A percentile compares a stretch with the other conserved stretches of the same genome.
phyloP scores from a whole-genome alignment of 129 eudicot genomes.

The Arctium lappa region DNA sequence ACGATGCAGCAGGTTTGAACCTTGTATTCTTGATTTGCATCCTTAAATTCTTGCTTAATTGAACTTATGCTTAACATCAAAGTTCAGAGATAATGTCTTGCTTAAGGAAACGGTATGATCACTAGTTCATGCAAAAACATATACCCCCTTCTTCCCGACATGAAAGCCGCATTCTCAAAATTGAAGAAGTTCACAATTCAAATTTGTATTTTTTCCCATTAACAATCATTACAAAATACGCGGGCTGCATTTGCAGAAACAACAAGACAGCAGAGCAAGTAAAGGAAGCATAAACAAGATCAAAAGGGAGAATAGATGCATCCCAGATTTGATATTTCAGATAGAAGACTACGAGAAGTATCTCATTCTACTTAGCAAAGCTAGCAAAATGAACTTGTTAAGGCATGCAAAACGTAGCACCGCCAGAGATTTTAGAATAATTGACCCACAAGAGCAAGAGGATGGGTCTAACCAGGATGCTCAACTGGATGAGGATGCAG shows the following conservation, averaged over 20 bases:
- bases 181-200: neutral
- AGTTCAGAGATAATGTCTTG: conserved; percentile 1
- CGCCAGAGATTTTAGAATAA: conserved; percentile 66
- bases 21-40: neutral
- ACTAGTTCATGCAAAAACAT: neutral
- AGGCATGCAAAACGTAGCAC: conserved; percentile 90
- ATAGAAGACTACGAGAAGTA: conserved; percentile 84
- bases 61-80: conserved; percentile 3
- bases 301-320: conserved; percentile 80
- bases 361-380: conserved; percentile 70
- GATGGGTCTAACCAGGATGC: conserved; percentile 22
- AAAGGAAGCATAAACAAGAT: conserved; percentile 70
- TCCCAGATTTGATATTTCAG: conserved; percentile 82
- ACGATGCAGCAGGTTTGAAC: conserved; percentile 59
- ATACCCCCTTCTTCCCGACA: neutral
- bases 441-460: conserved; percentile 33
- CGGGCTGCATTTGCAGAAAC: conserved; percentile 39
- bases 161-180: neutral
- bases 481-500: conserved; percentile 29
- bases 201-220: neutral
- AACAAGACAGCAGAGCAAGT: conserved; percentile 46
- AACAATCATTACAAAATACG: too few species aligned
- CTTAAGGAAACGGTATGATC: neutral
- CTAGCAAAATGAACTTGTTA: conserved; percentile 53
- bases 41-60: neutral